phyloP scores from a whole-genome alignment of 352 stramenopile genomes.

The Phytophthora macrochlamydospora region DNA sequence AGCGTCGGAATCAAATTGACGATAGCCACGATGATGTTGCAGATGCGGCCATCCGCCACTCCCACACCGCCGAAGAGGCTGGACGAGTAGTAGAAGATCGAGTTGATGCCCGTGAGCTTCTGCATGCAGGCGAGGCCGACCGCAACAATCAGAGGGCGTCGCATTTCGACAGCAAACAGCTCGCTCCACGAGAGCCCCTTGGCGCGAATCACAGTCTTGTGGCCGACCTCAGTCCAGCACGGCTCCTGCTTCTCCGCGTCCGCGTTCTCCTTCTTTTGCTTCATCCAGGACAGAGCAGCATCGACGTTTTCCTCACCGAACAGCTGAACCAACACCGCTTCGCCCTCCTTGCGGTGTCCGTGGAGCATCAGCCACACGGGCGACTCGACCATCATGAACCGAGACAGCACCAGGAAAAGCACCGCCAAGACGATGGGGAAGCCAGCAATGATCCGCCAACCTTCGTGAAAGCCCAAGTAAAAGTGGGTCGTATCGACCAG shows the following conservation, averaged over 20 bases:
- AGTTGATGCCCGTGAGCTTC: constrained; percentile 57
- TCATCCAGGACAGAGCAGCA: constrained; percentile 34
- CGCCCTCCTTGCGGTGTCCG: constrained; percentile 26
- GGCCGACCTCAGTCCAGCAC: constrained; percentile 30
- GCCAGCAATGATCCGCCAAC: constrained; percentile 55
- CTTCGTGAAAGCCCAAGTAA: constrained; percentile 42
- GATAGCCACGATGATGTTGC: constrained; percentile 42
- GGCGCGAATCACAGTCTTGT: constrained; percentile 20
- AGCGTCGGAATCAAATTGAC: constrained; percentile 43
- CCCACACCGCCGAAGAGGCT: constrained; percentile 40
- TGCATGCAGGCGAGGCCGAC: constrained; percentile 38
- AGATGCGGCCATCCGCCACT: constrained; percentile 33
- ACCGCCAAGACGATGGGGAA: constrained; percentile 57
- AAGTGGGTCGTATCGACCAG: constrained; percentile 48
- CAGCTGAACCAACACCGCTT: constrained; percentile 32
- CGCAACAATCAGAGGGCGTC: constrained; percentile 34
- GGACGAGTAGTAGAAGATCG: constrained; percentile 59
- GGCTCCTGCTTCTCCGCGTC: constrained; percentile 19
- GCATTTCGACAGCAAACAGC: constrained; percentile 27
- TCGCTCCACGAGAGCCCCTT: constrained; percentile 19
- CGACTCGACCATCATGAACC: constrained; percentile 51
- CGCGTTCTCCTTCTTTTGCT: constrained; percentile 16
- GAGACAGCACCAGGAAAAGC: constrained; percentile 39
- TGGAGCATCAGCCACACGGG: constrained; percentile 50
- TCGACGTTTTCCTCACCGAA: constrained; percentile 41